Conservation (phyloP, 2,329 filamentous ascomycete species). For the Xylaria hypoxylon region DNA sequence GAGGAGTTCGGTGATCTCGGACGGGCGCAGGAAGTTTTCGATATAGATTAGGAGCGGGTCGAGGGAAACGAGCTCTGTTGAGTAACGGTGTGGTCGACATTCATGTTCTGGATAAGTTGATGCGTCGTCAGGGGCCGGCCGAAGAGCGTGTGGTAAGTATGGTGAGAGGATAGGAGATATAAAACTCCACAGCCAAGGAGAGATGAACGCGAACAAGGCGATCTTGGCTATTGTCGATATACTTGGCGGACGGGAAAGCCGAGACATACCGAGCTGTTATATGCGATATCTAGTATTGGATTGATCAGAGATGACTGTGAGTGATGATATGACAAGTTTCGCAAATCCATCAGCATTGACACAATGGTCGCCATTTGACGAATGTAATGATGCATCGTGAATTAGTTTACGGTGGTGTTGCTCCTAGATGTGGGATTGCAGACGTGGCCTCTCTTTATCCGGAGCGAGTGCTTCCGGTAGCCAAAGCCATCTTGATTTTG, state of each 20-base stretch:
- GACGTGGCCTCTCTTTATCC: constrained; percentile 31
- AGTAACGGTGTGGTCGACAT: constrained; percentile 50
- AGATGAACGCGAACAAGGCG: constrained; percentile 36
- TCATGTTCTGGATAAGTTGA: constrained; percentile 30
- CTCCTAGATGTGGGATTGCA: constrained; percentile 6
- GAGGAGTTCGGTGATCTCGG: constrained; percentile 54
- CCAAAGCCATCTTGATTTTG: constrained; percentile 13
- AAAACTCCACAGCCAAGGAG: constrained; percentile 34
- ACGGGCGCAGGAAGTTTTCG: constrained; percentile 53
- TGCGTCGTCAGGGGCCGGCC: constrained; percentile 12
- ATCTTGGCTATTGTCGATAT: constrained; percentile 36
- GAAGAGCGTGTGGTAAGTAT: constrained; percentile 33
- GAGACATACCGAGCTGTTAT: constrained; percentile 29
- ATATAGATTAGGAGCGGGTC: constrained; percentile 59
- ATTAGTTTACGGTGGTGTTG: constrained; percentile 9
- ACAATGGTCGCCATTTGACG: constrained; percentile 9
- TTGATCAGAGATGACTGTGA: constrained; percentile 5
- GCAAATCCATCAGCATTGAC: constrained; percentile 17
- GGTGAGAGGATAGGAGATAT: constrained; percentile 30
- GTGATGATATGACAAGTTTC: constrained; percentile 10
- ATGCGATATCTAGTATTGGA: background rate
- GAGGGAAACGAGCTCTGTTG: constrained; percentile 56
- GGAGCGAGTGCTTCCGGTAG: constrained; percentile 37
- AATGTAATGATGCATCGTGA: constrained; percentile 9
- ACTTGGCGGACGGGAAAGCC: constrained; percentile 35